phyloP scores from a whole-genome alignment of 352 stramenopile genomes.

The Pythium oligandrum region DNA sequence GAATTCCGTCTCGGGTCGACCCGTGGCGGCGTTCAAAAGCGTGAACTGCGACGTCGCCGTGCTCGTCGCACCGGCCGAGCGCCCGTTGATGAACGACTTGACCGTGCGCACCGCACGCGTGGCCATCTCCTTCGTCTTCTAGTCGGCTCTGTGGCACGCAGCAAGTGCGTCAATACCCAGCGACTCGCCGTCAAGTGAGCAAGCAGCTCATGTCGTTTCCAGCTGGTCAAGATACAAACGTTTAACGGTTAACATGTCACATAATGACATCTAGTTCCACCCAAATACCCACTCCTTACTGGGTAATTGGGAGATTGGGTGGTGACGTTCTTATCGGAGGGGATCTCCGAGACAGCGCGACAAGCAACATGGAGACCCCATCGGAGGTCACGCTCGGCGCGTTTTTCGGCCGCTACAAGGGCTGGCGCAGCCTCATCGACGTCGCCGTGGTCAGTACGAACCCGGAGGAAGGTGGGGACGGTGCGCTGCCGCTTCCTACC shows the following conservation, averaged over 20 bases:
- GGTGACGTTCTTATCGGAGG: too few relatives aligned
- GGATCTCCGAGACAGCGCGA: background rate
- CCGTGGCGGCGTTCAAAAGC: conserved; percentile 56
- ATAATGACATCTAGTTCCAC: too few relatives aligned
- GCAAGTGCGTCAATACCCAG: too few relatives aligned
- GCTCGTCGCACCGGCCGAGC: conserved; percentile 28
- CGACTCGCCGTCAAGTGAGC: too few relatives aligned
- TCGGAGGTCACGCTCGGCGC: conserved; percentile 39
- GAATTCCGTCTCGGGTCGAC: conserved; percentile 48
- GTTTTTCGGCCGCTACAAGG: conserved; percentile 50
- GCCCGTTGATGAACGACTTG: conserved; percentile 75
- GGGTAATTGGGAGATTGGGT: too few relatives aligned
- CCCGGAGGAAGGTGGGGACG: conserved; percentile 4
- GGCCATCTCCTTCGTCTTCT: background rate
- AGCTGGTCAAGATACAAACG: too few relatives aligned
- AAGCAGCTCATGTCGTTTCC: too few relatives aligned
- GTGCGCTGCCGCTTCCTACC: background rate
- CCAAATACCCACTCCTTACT: too few relatives aligned
- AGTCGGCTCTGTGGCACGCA: too few relatives aligned
- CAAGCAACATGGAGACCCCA: background rate
- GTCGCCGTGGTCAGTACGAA: background rate
- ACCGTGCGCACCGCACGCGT: conserved; percentile 22
- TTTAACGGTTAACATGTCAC: too few relatives aligned
- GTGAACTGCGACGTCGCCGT: conserved; percentile 26
- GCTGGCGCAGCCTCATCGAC: conserved; percentile 30